These are phyloP conservation scores for Cryphonectria nitschkei DNA, from an alignment of 2,329 filamentous ascomycete genomes.

Conservation along the genomic window DNA sequence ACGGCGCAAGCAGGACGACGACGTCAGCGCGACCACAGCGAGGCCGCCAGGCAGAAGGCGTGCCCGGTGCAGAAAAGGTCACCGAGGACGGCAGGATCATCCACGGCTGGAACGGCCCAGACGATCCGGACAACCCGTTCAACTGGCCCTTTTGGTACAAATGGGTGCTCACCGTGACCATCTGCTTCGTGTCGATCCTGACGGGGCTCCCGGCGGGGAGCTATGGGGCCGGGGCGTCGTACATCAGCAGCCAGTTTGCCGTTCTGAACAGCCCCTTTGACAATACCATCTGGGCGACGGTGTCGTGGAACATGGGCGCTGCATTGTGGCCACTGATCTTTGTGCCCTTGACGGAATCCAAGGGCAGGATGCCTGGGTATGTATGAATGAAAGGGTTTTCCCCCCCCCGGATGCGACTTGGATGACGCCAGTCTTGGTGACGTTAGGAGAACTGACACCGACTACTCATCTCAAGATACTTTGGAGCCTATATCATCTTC, in stretches of 20 bases:
- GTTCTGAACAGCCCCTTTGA: constrained; percentile 23
- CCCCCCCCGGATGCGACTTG: no score
- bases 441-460: not conserved
- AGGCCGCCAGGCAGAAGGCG: constrained; percentile 8
- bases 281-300: constrained; percentile 28
- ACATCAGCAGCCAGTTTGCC: constrained; percentile 19
- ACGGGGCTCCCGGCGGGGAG: constrained; percentile 23
- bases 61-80: constrained; percentile 19
- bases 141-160: constrained; percentile 57
- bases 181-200: constrained; percentile 25
- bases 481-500: constrained; percentile 26
- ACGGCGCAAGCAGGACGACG: not conserved
- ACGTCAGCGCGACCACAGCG: not conserved
- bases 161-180: constrained; percentile 35
- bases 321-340: constrained; percentile 25
- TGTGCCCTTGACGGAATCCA: constrained; percentile 23
- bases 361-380: constrained; percentile 26
- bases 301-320: constrained; percentile 27
- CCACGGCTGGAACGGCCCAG: constrained; percentile 51
- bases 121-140: constrained; percentile 54
- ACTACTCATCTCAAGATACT: constrained; percentile 9
- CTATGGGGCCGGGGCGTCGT: constrained; percentile 20
- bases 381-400: not conserved
- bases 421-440: no score
- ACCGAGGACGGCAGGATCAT: constrained; percentile 43